phyloP scores from a whole-genome alignment of 352 stramenopile genomes.

The Ochromonadaceae sp. region DNA sequence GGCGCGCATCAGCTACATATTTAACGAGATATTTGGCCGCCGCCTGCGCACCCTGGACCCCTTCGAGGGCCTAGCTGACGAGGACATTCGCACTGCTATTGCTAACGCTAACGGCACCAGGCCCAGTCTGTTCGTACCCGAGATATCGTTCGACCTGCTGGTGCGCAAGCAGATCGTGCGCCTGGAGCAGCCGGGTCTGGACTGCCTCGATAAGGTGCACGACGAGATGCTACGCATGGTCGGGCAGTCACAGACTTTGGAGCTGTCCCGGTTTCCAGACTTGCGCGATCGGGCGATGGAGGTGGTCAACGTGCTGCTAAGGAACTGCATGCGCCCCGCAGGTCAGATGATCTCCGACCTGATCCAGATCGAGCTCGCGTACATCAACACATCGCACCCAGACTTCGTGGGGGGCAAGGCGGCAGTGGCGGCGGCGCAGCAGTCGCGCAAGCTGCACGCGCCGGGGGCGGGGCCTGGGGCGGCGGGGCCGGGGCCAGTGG shows the following conservation, averaged over 20 bases:
- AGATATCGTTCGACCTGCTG: conserved; percentile 95
- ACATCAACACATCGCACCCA: conserved; percentile 99
- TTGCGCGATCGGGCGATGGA: conserved; percentile 87
- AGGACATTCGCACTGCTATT: conserved; percentile 98
- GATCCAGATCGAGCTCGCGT: conserved; percentile 80
- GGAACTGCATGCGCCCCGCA: conserved; percentile 46
- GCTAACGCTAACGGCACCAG: conserved; percentile 92
- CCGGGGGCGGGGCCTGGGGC: conserved; percentile 13
- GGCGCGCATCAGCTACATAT: conserved; percentile 93
- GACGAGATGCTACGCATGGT: conserved; percentile 90
- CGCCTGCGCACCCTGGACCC: conserved; percentile 66
- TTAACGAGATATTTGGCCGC: conserved; percentile 85
- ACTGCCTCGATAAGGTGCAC: conserved; percentile 96
- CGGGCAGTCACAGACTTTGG: conserved; percentile 74
- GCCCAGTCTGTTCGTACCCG: conserved; percentile 92
- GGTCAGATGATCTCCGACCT: conserved; percentile 93
- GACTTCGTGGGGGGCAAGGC: conserved; percentile 94
- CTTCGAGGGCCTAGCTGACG: conserved; percentile 89
- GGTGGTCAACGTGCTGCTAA: conserved; percentile 46
- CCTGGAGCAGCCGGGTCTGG: conserved; percentile 79
- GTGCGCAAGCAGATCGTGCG: conserved; percentile 89
- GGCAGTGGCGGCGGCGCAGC: conserved; percentile 77
- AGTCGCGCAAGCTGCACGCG: conserved; percentile 45
- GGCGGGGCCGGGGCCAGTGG: neutral
- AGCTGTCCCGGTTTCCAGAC: conserved; percentile 82